A percentile compares a stretch with the other conserved stretches of the same genome.
Evolutionary conservation across 2,329 filamentous ascomycete species (phyloP).

Genomic region (Aureobasidium sp.): DNA sequence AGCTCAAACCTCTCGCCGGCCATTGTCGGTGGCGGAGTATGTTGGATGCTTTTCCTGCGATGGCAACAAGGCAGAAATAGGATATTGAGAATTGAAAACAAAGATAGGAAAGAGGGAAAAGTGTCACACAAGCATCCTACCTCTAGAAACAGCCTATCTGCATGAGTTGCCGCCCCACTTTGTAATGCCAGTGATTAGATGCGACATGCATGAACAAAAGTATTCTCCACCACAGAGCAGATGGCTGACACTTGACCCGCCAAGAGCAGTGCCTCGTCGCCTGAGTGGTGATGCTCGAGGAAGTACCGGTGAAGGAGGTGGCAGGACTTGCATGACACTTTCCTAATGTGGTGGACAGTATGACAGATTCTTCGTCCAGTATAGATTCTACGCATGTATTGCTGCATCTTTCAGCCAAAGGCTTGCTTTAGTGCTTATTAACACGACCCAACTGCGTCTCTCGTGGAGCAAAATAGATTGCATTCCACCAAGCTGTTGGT

Average conservation of each 20-base stretch:
- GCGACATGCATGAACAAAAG: not conserved
- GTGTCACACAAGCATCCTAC: not conserved
- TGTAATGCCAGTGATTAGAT: not conserved
- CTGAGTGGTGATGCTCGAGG: not conserved
- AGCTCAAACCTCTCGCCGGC: constrained; percentile 2
- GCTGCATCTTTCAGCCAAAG: not conserved
- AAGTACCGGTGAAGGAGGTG: constrained; percentile 4
- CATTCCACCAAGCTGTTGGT: not conserved
- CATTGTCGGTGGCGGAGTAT: not conserved
- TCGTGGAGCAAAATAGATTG: constrained; percentile 12
- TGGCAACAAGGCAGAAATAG: not conserved
- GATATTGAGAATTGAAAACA: not conserved
- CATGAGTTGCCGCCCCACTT: constrained; percentile 2
- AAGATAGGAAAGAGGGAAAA: not conserved
- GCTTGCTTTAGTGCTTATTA: constrained; percentile 14
- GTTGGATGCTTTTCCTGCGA: not conserved
- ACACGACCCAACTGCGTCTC: not conserved
- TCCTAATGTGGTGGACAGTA: not conserved
- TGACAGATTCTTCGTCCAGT: not conserved
- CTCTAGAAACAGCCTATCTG: not conserved
- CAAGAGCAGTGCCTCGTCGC: constrained; percentile 14
- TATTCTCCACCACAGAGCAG: not conserved
- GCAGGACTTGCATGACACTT: constrained; percentile 8
- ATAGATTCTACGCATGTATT: not conserved
- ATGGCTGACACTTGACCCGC: not conserved